A percentile compares a stretch with the other conserved stretches of the same genome.
Evolutionary conservation across 176 grass and related monocot species (phyloP).

Genomic region (Panicum miliaceum): DNA sequence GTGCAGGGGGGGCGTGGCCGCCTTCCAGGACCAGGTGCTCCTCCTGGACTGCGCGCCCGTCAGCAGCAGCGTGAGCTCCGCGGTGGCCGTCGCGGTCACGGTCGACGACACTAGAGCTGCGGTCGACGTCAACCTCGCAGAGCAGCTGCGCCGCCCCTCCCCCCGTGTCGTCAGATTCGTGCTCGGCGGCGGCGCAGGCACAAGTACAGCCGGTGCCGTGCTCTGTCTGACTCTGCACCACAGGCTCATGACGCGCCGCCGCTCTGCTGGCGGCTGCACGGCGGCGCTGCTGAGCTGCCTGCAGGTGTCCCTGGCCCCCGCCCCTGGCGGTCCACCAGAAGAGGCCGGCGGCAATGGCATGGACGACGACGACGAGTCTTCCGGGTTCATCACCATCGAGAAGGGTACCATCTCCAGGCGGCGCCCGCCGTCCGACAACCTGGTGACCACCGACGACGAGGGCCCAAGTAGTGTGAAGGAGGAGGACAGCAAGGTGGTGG

Average conservation of each 20-base stretch:
- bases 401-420: constrained; percentile 47
- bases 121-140: constrained; percentile 40
- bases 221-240: constrained; percentile 60
- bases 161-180: constrained; percentile 46
- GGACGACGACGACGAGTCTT: constrained; percentile 39
- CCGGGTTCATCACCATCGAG: constrained; percentile 74
- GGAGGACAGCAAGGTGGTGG: constrained; percentile 51
- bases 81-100: background rate
- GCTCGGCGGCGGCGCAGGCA: constrained; percentile 29
- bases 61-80: background rate
- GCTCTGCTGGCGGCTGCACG: background rate
- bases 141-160: constrained; percentile 9
- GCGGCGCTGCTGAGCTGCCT: background rate
- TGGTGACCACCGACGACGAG: constrained; percentile 53
- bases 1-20: constrained; percentile 32
- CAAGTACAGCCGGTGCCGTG: constrained; percentile 18
- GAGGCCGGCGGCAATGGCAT: no score
- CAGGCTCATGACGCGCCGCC: constrained; percentile 32
- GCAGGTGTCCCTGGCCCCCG: background rate
- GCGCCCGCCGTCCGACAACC: constrained; percentile 47
- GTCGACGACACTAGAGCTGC: background rate
- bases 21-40: constrained; percentile 59
- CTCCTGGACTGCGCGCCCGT: constrained; percentile 50
- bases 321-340: background rate
- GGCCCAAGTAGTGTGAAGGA: background rate